A percentile compares a stretch with the other conserved stretches of the same genome.
Conservation (phyloP, 208 protist genomes). For the Leishmania arabica region DNA sequence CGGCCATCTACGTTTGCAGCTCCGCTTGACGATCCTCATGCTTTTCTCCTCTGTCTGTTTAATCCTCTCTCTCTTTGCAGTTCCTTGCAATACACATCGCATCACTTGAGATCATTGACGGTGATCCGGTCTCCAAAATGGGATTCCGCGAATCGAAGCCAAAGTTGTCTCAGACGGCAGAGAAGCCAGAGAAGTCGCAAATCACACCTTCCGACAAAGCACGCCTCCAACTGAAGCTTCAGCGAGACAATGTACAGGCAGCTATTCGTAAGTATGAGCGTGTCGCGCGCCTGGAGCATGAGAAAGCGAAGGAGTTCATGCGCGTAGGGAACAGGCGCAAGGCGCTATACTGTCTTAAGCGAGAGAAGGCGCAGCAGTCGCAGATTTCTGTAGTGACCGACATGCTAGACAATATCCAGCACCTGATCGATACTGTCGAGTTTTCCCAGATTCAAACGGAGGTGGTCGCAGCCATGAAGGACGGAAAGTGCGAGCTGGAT, state of each 20-base stretch:
- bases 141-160: constrained; percentile 20
- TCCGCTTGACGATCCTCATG: neutral
- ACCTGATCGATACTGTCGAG: constrained; percentile 77
- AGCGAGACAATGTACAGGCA: constrained; percentile 73
- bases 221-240: constrained; percentile 83
- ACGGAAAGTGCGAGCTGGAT: constrained; percentile 74
- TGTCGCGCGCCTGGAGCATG: constrained; percentile 50
- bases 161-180: neutral
- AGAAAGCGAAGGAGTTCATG: constrained; percentile 68
- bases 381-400: constrained; percentile 63
- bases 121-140: constrained; percentile 13
- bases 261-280: constrained; percentile 72
- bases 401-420: constrained; percentile 84
- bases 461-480: constrained; percentile 64
- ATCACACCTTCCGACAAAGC: constrained; percentile 74
- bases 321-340: constrained; percentile 65
- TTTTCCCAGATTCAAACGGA: constrained; percentile 77
- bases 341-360: constrained; percentile 84
- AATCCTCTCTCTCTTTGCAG: neutral
- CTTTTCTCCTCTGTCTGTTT: neutral
- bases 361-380: constrained; percentile 55
- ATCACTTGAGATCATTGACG: neutral
- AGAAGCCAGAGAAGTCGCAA: constrained; percentile 16
- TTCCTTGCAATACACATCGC: neutral
- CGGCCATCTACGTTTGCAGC: neutral